Conservation (phyloP, 331 rosid genomes). For the Rhamnella rubrinervis region DNA sequence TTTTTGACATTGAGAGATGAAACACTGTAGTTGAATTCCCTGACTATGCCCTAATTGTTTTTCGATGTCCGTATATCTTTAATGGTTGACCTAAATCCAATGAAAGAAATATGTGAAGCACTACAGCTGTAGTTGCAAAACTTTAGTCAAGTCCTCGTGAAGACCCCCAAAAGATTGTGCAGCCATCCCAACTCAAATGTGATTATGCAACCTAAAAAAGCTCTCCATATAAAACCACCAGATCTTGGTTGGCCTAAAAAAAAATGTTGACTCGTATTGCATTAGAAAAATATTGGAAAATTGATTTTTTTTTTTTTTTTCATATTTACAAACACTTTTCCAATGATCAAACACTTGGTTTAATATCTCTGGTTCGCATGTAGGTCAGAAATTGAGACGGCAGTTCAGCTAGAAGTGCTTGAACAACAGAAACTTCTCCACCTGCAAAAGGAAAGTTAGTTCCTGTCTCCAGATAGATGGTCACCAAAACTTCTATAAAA, state of each 20-base stretch:
- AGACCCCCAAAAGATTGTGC: slow-evolving; percentile 2
- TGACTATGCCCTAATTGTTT: neutral
- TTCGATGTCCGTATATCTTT: neutral
- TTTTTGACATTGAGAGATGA: neutral
- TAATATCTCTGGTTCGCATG: slow-evolving; percentile 81
- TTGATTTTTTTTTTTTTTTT: neutral
- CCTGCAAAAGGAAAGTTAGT: slow-evolving; percentile 48
- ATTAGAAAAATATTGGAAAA: slow-evolving; percentile 13
- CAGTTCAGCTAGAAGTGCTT: slow-evolving; percentile 89
- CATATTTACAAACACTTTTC: slow-evolving; percentile 45
- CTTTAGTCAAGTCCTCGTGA: neutral
- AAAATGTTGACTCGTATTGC: slow-evolving; percentile 6
- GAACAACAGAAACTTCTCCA: slow-evolving; percentile 92
- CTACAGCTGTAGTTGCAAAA: neutral
- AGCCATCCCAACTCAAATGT: slow-evolving; percentile 8
- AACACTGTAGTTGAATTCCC: neutral
- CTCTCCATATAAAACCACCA: neutral
- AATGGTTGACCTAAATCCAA: neutral
- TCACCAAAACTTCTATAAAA: neutral
- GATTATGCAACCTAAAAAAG: neutral
- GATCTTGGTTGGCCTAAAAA: neutral
- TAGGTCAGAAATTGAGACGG: slow-evolving; percentile 88
- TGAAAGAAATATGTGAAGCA: too few relatives aligned
- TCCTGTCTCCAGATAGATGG: neutral
- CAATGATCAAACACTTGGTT: slow-evolving; percentile 51